Evolutionary conservation across 768 basidiomycete species (phyloP).

Genomic region (Pleurotus eryngii): DNA sequence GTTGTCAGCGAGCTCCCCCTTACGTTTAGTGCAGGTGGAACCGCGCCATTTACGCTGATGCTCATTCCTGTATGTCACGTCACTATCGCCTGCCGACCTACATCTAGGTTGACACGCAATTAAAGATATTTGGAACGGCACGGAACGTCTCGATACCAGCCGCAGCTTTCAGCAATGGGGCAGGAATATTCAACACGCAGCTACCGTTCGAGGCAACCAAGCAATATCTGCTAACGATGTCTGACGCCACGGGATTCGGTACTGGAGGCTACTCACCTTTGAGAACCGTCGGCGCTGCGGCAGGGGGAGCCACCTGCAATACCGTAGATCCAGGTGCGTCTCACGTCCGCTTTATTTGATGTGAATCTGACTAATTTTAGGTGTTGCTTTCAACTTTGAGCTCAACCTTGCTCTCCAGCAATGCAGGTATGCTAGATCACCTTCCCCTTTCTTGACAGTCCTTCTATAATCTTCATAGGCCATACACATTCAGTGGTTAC

Average conservation of each 20-base stretch:
- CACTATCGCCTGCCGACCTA: background rate
- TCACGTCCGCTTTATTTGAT: conserved; percentile 8
- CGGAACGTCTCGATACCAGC: conserved; percentile 52
- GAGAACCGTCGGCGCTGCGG: conserved; percentile 44
- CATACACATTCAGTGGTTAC: conserved; percentile 46
- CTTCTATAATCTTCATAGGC: conserved; percentile 24
- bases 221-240: conserved; percentile 60
- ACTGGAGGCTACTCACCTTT: conserved; percentile 56
- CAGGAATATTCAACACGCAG: conserved; percentile 49
- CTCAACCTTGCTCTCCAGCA: conserved; percentile 54
- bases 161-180: conserved; percentile 48
- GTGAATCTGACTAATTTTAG: conserved; percentile 16
- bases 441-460: background rate
- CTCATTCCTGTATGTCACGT: conserved; percentile 47
- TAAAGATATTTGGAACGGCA: conserved; percentile 52
- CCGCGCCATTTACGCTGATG: conserved; percentile 47
- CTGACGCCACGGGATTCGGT: conserved; percentile 66
- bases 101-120: conserved; percentile 7
- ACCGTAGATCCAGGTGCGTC: conserved; percentile 37
- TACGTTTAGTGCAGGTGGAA: conserved; percentile 44
- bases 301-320: conserved; percentile 45
- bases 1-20: background rate
- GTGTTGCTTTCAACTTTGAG: conserved; percentile 43
- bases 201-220: conserved; percentile 37
- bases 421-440: conserved; percentile 46